Conservation (phyloP, 1,139 yeast genomes). For the Tardiomyces depauwii region DNA sequence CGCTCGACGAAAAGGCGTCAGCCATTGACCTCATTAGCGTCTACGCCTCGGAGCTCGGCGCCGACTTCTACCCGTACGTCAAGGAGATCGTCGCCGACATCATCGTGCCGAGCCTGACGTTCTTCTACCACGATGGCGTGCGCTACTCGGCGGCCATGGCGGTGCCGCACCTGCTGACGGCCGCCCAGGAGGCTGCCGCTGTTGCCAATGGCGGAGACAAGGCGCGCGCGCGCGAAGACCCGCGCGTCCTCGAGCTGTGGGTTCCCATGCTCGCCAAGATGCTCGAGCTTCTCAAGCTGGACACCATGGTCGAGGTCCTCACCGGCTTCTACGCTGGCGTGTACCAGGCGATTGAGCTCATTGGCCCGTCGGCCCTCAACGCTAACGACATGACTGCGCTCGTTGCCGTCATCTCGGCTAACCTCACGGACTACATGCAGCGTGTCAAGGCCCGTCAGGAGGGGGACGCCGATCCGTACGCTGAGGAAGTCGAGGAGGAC, state of each 20-base stretch:
- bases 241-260: slow-evolving; percentile 58
- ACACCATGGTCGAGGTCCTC: slow-evolving; percentile 76
- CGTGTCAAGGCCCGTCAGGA: slow-evolving; percentile 62
- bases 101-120: slow-evolving; percentile 80
- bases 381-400: slow-evolving; percentile 46
- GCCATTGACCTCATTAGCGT: slow-evolving; percentile 83
- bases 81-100: slow-evolving; percentile 67
- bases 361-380: slow-evolving; percentile 51
- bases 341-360: slow-evolving; percentile 52
- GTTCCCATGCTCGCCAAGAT: slow-evolving; percentile 56
- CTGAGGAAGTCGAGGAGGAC: slow-evolving; percentile 58
- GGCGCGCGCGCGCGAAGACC: slow-evolving; percentile 37
- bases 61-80: slow-evolving; percentile 73
- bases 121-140: slow-evolving; percentile 89
- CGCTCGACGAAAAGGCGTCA: slow-evolving; percentile 81
- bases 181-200: slow-evolving; percentile 30
- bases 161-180: slow-evolving; percentile 63
- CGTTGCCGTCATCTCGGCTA: slow-evolving; percentile 48
- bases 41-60: slow-evolving; percentile 82
- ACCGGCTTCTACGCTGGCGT: slow-evolving; percentile 69
- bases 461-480: slow-evolving; percentile 44
- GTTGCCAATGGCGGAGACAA: slow-evolving; percentile 13
- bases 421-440: slow-evolving; percentile 55
- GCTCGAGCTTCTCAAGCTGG: slow-evolving; percentile 56
- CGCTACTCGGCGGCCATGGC: slow-evolving; percentile 82